Conservation (phyloP, 768 basidiomycete species). For the Trametes cinnabarina region DNA sequence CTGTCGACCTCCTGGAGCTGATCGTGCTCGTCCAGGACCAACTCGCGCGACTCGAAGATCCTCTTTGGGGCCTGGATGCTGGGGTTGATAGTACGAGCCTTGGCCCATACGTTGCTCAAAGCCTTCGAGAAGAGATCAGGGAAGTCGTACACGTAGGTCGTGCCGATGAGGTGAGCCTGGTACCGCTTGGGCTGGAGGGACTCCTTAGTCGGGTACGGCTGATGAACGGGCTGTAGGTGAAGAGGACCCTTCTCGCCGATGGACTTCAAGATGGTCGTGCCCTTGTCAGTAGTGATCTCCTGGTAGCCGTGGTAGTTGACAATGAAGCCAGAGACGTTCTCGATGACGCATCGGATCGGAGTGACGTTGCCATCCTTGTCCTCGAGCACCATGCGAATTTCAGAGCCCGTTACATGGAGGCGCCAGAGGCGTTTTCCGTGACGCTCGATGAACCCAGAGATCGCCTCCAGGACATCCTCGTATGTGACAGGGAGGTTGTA, state of each 20-base stretch:
- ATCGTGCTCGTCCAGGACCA: slow-evolving; percentile 92
- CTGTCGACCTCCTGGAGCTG: slow-evolving; percentile 87
- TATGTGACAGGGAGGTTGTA: slow-evolving; percentile 95
- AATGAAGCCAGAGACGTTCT: slow-evolving; percentile 98
- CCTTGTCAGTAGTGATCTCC: slow-evolving; percentile 95
- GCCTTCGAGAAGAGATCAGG: slow-evolving; percentile 98
- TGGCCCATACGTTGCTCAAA: slow-evolving; percentile 87
- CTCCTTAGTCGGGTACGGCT: slow-evolving; percentile 94
- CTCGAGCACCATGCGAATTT: slow-evolving; percentile 93
- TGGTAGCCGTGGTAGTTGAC: slow-evolving; percentile 98
- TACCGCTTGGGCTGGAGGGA: slow-evolving; percentile 98
- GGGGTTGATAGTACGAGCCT: slow-evolving; percentile 61
- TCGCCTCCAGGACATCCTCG: slow-evolving; percentile 94
- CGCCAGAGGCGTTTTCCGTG: slow-evolving; percentile 99
- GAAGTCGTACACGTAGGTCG: slow-evolving; percentile 99
- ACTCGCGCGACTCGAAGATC: slow-evolving; percentile 80
- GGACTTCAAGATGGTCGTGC: slow-evolving; percentile 93
- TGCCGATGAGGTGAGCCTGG: slow-evolving; percentile 97
- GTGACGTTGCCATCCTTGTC: slow-evolving; percentile 93
- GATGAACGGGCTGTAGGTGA: slow-evolving; percentile 92
- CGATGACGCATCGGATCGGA: slow-evolving; percentile 96
- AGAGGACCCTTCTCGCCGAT: slow-evolving; percentile 97
- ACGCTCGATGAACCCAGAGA: slow-evolving; percentile 98
- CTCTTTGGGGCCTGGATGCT: slow-evolving; percentile 72
- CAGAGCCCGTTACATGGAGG: slow-evolving; percentile 95